These are phyloP conservation scores for Boechera retrofracta DNA, from an alignment of 345 rosid species.

Conservation along the genomic window DNA sequence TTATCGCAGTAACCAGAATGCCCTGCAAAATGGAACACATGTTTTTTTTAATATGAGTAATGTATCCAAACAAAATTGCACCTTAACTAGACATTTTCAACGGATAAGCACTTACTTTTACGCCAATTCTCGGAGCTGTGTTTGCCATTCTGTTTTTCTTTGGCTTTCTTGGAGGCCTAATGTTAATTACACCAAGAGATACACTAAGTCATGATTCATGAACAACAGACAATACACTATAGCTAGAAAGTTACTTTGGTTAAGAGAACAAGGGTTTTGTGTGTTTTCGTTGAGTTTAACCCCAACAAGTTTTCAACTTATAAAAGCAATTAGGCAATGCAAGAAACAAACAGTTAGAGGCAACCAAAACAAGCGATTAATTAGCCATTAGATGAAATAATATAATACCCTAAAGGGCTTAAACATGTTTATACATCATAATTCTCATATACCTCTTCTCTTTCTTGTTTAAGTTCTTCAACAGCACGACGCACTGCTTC, in stretches of 20 bases:
- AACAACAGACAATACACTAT: slow-evolving; percentile 2
- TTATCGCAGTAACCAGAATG: slow-evolving; percentile 55
- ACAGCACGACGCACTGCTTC: slow-evolving; percentile 48
- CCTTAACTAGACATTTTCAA: slow-evolving; percentile 12
- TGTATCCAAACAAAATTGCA: not conserved
- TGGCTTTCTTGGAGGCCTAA: slow-evolving; percentile 38
- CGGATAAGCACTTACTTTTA: slow-evolving; percentile 54
- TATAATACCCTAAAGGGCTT: not conserved
- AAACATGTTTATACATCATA: slow-evolving; percentile 40
- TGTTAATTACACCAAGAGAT: slow-evolving; percentile 51
- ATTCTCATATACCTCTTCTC: slow-evolving; percentile 32
- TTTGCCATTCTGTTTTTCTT: slow-evolving; percentile 39
- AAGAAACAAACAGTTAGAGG: too few relatives aligned
- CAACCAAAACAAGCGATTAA: not conserved
- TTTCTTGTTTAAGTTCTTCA: slow-evolving; percentile 31
- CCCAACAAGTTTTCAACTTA: slow-evolving; percentile 6
- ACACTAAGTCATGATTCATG: slow-evolving; percentile 15
- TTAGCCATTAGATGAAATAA: not conserved
- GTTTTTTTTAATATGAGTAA: not conserved
- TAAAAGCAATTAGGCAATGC: slow-evolving; percentile 8
- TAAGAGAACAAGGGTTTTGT: slow-evolving; percentile 6
- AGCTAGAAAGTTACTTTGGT: not conserved
- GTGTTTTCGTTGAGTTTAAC: not conserved
- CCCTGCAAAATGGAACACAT: slow-evolving; percentile 46
- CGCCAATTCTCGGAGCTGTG: slow-evolving; percentile 38